Base-by-base conservation (phyloP, 805 yeast genomes). In the Ogataea paradorogensis region DNA sequence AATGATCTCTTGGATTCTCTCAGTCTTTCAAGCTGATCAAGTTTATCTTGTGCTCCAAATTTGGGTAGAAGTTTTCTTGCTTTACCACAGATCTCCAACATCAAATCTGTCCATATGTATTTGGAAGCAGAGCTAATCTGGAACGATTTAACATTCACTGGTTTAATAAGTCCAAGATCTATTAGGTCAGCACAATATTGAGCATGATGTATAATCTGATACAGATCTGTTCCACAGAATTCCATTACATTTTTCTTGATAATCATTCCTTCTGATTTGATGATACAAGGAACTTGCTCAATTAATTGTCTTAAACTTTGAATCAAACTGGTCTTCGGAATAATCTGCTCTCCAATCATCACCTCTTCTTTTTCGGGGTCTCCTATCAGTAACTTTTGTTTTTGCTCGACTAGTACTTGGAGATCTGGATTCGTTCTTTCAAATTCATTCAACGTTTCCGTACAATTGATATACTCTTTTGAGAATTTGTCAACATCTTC, bases 101-200 rank as follows among this genome's bases (percentile, higher is more conserved):
- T 33, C 15, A 29, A 20, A 1, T 44, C 44, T 9, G 54, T 43
- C 54, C 54, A 50, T 21, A 45, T 36, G 15, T 50, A 50, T n/a
- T 18, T 30, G 9, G 49, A 40, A 9, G 41, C 32, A 1, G 47
- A 37, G 31, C 52, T 48, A 11, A 42, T 25, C 36, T 50, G 52
- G 18, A 50, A 50, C 13, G 14, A 21, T 15, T 31, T 18, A 4
- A 50, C 50, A 15, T 43, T 50, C n/a, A 38, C 42, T 7, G 54
- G 49, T 9, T 33, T 35, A 9, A 50, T 30, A 1, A 50, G 14
- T 2, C 33, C 37, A 27, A 50, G 25, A 24, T 43, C 43, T 20
- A 46, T 38, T 26, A 50, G 27, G 35, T 46, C 50, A 15, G 38
- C 33, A 26, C 48, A 43, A 30, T 42, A 18, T 18, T 18, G 20